Conservation (phyloP, 257 asterid species). For the Solanum acaule region DNA sequence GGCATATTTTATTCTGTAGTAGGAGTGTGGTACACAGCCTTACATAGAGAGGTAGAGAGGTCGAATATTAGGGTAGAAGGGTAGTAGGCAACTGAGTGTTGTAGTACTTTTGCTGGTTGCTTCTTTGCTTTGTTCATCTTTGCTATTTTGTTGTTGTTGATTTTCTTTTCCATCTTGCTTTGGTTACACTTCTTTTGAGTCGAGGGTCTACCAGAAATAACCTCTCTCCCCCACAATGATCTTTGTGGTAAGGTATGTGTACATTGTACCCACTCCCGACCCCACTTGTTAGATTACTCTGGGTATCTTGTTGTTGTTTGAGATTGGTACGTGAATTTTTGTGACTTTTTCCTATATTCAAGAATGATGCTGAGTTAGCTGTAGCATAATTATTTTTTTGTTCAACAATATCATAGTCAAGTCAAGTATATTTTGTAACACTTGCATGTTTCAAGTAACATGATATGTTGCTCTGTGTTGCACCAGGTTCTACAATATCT, state of each 20-base stretch:
- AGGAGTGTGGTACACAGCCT: neutral
- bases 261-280: neutral
- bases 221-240: neutral
- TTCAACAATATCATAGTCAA: neutral
- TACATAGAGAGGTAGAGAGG: neutral
- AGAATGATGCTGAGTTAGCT: neutral
- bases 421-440: neutral
- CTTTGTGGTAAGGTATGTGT: neutral
- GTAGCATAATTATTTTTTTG: neutral
- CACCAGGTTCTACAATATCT: neutral
- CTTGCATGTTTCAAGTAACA: neutral
- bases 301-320: neutral
- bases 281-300: neutral
- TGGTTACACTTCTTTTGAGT: neutral
- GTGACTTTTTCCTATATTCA: neutral
- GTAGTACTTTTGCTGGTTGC: neutral
- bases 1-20: neutral
- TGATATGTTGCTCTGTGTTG: neutral
- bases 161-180: neutral
- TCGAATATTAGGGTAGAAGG: neutral
- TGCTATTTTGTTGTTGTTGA: neutral
- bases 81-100: neutral
- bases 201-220: neutral
- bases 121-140: neutral
- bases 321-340: neutral